Percentiles rank a stretch among this genome's conserved stretches.
These are phyloP conservation scores for Colletotrichum sidae DNA, from an alignment of 2,329 filamentous ascomycete species.

Conservation along the genomic window DNA sequence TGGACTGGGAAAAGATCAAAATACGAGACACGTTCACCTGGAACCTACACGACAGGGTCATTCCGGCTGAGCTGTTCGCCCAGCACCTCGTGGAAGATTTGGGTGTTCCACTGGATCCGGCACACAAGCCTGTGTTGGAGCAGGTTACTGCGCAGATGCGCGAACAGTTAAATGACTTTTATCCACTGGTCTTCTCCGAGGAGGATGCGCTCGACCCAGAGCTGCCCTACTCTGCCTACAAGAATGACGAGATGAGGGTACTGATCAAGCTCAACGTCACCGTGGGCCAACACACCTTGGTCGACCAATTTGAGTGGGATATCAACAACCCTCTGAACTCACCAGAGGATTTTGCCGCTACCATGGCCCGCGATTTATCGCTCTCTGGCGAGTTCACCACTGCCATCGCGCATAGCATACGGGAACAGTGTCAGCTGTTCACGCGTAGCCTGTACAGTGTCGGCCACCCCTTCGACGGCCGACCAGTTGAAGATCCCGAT, in stretches of 20 bases:
- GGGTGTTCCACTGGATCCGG: constrained; percentile 71
- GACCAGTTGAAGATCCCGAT: constrained; percentile 92
- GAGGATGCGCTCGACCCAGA: constrained; percentile 92
- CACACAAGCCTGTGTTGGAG: constrained; percentile 71
- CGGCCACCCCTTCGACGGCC: constrained; percentile 93
- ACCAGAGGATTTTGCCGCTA: constrained; percentile 91
- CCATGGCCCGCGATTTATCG: constrained; percentile 90
- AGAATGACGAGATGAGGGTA: constrained; percentile 99
- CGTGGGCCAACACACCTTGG: constrained; percentile 91
- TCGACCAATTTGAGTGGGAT: constrained; percentile 99
- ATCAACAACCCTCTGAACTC: constrained; percentile 96
- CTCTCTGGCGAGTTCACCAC: constrained; percentile 96
- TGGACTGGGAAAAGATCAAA: constrained; percentile 95
- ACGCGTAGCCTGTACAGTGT: constrained; percentile 93
- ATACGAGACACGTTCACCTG: constrained; percentile 98
- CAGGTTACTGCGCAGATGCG: constrained; percentile 77
- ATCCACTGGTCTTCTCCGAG: constrained; percentile 89
- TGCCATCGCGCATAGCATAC: constrained; percentile 96
- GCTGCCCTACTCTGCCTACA: constrained; percentile 91
- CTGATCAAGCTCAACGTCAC: constrained; percentile 97
- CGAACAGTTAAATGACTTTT: constrained; percentile 93
- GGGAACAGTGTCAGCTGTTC: constrained; percentile 95
- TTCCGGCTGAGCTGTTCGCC: constrained; percentile 84
- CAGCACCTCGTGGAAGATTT: constrained; percentile 93
- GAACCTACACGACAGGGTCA: constrained; percentile 93